These are phyloP conservation scores for Bruguiera gymnorhiza DNA, from an alignment of 345 rosid species.

Conservation along the genomic window DNA sequence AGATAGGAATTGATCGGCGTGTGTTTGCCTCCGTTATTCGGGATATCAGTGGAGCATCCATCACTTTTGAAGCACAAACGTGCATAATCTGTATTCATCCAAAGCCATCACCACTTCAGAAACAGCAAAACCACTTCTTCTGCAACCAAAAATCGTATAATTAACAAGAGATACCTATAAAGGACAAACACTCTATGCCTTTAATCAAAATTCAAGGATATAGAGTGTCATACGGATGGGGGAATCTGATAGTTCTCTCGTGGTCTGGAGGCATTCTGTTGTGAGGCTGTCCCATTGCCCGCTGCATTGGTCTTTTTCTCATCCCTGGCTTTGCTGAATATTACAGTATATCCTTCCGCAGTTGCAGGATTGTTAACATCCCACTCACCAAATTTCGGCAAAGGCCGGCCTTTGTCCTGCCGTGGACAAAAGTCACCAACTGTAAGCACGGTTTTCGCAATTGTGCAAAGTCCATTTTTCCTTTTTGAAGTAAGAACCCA, in stretches of 20 bases:
- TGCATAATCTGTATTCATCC: neutral
- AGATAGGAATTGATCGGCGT: neutral
- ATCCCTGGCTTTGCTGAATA: constrained; percentile 67
- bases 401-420: constrained; percentile 56
- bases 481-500: neutral
- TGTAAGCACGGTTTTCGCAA: constrained; percentile 10
- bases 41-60: no score
- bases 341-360: constrained; percentile 69
- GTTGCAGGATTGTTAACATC: constrained; percentile 74
- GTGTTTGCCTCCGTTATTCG: neutral
- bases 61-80: neutral
- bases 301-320: constrained; percentile 50
- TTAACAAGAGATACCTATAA: neutral
- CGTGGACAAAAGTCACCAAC: neutral
- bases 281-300: constrained; percentile 20
- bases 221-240: constrained; percentile 4
- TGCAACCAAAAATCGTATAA: constrained; percentile 24
- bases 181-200: neutral
- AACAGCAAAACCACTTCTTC: constrained; percentile 77
- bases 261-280: constrained; percentile 10
- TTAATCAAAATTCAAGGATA: neutral
- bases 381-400: constrained; percentile 78
- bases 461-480: neutral
- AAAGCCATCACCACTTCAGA: constrained; percentile 28
- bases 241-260: constrained; percentile 10